These are phyloP conservation scores for Parascedosporium putredinis DNA, from an alignment of 2,329 filamentous ascomycete species.

Conservation along the genomic window DNA sequence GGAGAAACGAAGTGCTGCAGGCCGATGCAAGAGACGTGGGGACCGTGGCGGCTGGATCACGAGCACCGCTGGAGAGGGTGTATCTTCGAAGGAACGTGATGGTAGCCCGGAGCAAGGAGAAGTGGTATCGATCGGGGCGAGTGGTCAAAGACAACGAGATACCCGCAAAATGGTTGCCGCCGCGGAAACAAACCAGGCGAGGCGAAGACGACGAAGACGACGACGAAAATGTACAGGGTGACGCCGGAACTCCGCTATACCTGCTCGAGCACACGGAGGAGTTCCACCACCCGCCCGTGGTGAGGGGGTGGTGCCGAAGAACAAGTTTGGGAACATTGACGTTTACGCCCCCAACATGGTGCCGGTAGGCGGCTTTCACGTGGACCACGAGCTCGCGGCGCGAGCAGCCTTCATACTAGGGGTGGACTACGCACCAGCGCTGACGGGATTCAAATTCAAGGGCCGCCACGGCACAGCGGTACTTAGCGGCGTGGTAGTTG, in stretches of 20 bases:
- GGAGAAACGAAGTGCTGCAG: conserved; percentile 70
- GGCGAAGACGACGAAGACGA: conserved; percentile 19
- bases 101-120: conserved; percentile 65
- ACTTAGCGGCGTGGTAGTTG: conserved; percentile 66
- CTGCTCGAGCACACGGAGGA: conserved; percentile 56
- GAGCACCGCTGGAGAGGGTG: conserved; percentile 59
- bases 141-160: conserved; percentile 71
- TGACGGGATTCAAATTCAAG: conserved; percentile 83
- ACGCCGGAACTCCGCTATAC: conserved; percentile 47
- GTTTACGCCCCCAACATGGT: conserved; percentile 90
- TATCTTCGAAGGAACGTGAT: conserved; percentile 77
- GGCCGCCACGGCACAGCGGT: conserved; percentile 80
- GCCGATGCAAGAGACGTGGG: conserved; percentile 62
- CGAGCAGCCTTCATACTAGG: conserved; percentile 65
- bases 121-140: conserved; percentile 82
- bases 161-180: conserved; percentile 63
- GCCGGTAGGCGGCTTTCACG: conserved; percentile 67
- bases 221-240: conserved; percentile 27
- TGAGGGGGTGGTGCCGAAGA: conserved; percentile 73
- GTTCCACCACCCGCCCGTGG: conserved; percentile 67
- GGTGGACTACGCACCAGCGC: conserved; percentile 79
- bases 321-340: conserved; percentile 89
- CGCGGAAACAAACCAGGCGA: conserved; percentile 20
- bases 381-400: conserved; percentile 49
- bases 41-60: conserved; percentile 60